These are phyloP conservation scores for Beta lomatogona DNA, from an alignment of 179 eudicot genomes.

Conservation along the genomic window DNA sequence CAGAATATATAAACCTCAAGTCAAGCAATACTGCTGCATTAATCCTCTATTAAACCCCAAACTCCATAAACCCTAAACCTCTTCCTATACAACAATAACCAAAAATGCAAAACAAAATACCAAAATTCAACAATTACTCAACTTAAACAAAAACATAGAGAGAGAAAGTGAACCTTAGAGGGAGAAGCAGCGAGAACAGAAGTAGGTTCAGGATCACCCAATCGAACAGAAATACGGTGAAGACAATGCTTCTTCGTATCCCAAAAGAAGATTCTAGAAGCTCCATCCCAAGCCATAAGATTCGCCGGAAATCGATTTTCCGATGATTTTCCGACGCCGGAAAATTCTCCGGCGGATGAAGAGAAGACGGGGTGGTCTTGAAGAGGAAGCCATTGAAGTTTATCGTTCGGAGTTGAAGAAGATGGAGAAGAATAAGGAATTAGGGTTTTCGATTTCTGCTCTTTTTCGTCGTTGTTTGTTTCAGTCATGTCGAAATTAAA, in stretches of 20 bases:
- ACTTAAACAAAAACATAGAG: neutral
- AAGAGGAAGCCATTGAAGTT: conserved; percentile 78
- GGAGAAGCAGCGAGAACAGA: conserved; percentile 74
- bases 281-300: conserved; percentile 87
- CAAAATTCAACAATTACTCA: neutral
- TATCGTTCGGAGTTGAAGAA: conserved; percentile 48
- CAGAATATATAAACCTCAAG: neutral
- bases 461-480: conserved; percentile 7
- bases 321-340: conserved; percentile 13
- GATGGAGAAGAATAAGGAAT: conserved; percentile 7
- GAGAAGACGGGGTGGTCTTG: conserved; percentile 75
- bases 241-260: conserved; percentile 49
- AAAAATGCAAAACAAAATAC: neutral
- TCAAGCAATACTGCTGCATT: neutral
- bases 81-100: neutral
- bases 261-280: conserved; percentile 81
- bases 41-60: neutral
- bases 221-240: conserved; percentile 63
- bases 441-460: conserved; percentile 6
- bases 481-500: conserved; percentile 46
- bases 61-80: conserved; percentile 37
- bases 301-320: conserved; percentile 32
- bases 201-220: conserved; percentile 68
- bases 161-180: conserved; percentile 55
- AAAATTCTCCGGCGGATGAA: conserved; percentile 15